These are phyloP conservation scores for Colletotrichum sp. DNA, from an alignment of 2,329 filamentous ascomycete genomes.

Conservation along the genomic window DNA sequence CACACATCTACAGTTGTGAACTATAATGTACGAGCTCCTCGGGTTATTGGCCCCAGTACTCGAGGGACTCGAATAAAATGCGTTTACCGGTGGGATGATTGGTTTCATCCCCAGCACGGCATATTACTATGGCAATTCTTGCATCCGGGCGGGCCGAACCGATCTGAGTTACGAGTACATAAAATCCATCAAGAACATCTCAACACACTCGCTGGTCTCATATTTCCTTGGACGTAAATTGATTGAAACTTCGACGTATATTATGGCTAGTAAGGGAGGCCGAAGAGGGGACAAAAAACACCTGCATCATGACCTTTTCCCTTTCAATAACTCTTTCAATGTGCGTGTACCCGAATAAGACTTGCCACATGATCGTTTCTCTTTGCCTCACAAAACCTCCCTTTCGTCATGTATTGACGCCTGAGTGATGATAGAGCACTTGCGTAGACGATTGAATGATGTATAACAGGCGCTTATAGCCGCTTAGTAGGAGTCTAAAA, in stretches of 20 bases:
- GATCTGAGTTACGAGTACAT: neutral
- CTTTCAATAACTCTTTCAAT: neutral
- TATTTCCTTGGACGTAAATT: fast-evolving
- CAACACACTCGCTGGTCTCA: no score
- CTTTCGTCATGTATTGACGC: neutral
- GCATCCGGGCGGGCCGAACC: neutral
- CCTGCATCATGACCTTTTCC: no score
- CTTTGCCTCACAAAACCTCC: neutral
- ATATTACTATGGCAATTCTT: neutral
- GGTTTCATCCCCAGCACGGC: neutral
- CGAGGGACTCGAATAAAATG: neutral
- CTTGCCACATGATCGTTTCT: neutral
- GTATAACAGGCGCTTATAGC: no score
- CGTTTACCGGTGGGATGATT: neutral
- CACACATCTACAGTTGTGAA: neutral
- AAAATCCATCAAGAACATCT: neutral
- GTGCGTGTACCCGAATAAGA: neutral
- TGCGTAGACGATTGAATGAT: neutral
- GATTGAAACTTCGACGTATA: no score
- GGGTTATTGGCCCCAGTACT: neutral
- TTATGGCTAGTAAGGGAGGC: no score
- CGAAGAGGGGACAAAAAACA: no score
- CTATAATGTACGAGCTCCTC: neutral
- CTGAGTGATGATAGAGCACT: neutral
- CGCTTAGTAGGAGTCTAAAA: neutral